phyloP scores from a whole-genome alignment of 1,139 yeast species.

The Pichia sp. region DNA sequence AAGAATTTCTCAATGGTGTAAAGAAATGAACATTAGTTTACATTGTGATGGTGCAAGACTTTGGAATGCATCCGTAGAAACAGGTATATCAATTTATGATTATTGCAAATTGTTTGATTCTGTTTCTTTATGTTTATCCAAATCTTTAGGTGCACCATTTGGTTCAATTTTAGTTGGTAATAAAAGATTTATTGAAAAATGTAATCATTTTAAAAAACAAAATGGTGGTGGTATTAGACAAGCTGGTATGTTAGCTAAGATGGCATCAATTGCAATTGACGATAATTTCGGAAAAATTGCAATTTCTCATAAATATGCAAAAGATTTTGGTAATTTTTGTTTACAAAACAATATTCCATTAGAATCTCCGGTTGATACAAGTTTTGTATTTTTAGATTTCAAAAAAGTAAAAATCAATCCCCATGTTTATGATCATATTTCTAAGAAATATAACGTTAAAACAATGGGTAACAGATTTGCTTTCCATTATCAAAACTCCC shows the following conservation, averaged over 20 bases:
- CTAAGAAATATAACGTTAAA: slow-evolving; percentile 55
- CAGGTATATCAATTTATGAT: slow-evolving; percentile 63
- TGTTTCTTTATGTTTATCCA: slow-evolving; percentile 82
- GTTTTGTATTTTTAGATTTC: slow-evolving; percentile 75
- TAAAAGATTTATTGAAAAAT: slow-evolving; percentile 53
- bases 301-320: slow-evolving; percentile 62
- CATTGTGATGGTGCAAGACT: slow-evolving; percentile 96
- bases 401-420: slow-evolving; percentile 56
- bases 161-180: slow-evolving; percentile 84
- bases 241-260: slow-evolving; percentile 73
- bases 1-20: slow-evolving; percentile 68
- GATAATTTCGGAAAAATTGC: slow-evolving; percentile 58
- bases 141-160: slow-evolving; percentile 91
- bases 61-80: slow-evolving; percentile 81
- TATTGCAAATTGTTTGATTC: slow-evolving; percentile 81
- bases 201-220: slow-evolving; percentile 86
- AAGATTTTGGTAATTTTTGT: slow-evolving; percentile 59
- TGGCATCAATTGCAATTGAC: slow-evolving; percentile 76
- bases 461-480: slow-evolving; percentile 68
- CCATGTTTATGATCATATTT: slow-evolving; percentile 41
- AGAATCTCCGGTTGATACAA: slow-evolving; percentile 78
- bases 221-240: slow-evolving; percentile 95
- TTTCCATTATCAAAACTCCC: slow-evolving; percentile 75
- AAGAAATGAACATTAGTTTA: slow-evolving; percentile 53
- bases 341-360: slow-evolving; percentile 47